A percentile compares a stretch with the other conserved stretches of the same genome.
Conservation (phyloP, 1,284 basidiomycete genomes). For the Neolentinus lepideus region DNA sequence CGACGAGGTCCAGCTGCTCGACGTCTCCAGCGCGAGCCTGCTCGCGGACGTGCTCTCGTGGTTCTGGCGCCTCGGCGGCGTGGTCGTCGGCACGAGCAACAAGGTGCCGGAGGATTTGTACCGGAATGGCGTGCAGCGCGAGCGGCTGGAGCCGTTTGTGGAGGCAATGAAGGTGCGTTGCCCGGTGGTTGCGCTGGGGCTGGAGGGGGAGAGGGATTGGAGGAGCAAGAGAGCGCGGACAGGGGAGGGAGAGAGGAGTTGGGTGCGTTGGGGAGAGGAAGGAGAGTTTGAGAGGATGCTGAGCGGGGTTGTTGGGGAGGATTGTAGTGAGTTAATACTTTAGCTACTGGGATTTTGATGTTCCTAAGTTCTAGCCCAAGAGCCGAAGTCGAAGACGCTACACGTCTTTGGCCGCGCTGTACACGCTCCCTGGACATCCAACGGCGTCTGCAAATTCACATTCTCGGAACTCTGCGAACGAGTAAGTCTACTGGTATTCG, state of each 20-base stretch:
- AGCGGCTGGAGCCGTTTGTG: slow-evolving; percentile 58
- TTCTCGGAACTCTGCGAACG: slow-evolving; percentile 60
- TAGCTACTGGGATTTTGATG: not conserved
- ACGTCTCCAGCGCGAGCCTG: slow-evolving; percentile 59
- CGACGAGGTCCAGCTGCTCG: slow-evolving; percentile 69
- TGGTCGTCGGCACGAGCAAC: slow-evolving; percentile 50
- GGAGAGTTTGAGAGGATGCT: slow-evolving; percentile 18
- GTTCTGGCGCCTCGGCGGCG: slow-evolving; percentile 73
- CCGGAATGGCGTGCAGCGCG: slow-evolving; percentile 60
- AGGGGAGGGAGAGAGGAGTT: slow-evolving; percentile 17
- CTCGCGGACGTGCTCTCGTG: slow-evolving; percentile 67
- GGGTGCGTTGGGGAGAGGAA: slow-evolving; percentile 24
- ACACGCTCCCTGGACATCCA: slow-evolving; percentile 37
- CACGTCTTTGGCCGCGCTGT: slow-evolving; percentile 40
- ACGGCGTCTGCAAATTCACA: slow-evolving; percentile 41
- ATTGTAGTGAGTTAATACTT: slow-evolving; percentile 3
- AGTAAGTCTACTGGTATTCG: slow-evolving; percentile 20
- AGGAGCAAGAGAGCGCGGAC: slow-evolving; percentile 16
- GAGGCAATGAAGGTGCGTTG: slow-evolving; percentile 56
- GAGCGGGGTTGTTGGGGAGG: slow-evolving; percentile 2
- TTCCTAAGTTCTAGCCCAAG: slow-evolving; percentile 3
- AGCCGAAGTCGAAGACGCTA: slow-evolving; percentile 6
- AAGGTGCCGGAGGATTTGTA: slow-evolving; percentile 65
- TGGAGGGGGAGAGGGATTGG: slow-evolving; percentile 40
- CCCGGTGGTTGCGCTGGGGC: slow-evolving; percentile 49